phyloP scores from a whole-genome alignment of 2,329 filamentous ascomycete genomes.

The Pestalotiopsis sp. region DNA sequence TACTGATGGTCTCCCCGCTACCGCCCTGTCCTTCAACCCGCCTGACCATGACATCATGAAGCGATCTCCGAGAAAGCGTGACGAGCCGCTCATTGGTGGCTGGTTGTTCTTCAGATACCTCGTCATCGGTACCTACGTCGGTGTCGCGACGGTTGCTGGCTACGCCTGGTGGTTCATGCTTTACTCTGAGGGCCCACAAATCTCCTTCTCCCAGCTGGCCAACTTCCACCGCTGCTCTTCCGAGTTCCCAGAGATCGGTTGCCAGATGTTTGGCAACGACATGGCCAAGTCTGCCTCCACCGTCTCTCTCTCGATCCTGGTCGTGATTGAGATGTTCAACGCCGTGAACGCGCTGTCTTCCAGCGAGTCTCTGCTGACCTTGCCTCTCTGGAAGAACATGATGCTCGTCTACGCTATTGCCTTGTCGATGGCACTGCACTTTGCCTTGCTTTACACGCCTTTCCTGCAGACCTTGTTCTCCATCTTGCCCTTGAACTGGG shows the following conservation, averaged over 20 bases:
- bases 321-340: slow-evolving; percentile 99
- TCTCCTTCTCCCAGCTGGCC: slow-evolving; percentile 84
- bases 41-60: slow-evolving; percentile 99
- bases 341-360: slow-evolving; percentile 97
- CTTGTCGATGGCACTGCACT: slow-evolving; percentile 93
- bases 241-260: slow-evolving; percentile 87
- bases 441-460: slow-evolving; percentile 89
- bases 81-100: slow-evolving; percentile 88
- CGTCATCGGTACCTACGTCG: slow-evolving; percentile 94
- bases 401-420: slow-evolving; percentile 95
- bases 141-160: slow-evolving; percentile 89
- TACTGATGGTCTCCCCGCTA: slow-evolving; percentile 94
- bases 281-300: slow-evolving; percentile 90
- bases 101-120: slow-evolving; percentile 99
- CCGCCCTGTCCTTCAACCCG: slow-evolving; percentile 96
- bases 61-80: slow-evolving; percentile 85
- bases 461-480: slow-evolving; percentile 88
- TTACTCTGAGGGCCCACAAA: slow-evolving; percentile 86
- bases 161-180: slow-evolving; percentile 99
- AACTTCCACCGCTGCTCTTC: slow-evolving; percentile 93
- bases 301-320: slow-evolving; percentile 86
- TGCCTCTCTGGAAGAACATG: slow-evolving; percentile 98
- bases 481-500: slow-evolving; percentile 82
- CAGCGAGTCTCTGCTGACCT: slow-evolving; percentile 88
- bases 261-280: slow-evolving; percentile 86